phyloP scores from a whole-genome alignment of 306 rosid genomes.

The Alnus glutinosa region DNA sequence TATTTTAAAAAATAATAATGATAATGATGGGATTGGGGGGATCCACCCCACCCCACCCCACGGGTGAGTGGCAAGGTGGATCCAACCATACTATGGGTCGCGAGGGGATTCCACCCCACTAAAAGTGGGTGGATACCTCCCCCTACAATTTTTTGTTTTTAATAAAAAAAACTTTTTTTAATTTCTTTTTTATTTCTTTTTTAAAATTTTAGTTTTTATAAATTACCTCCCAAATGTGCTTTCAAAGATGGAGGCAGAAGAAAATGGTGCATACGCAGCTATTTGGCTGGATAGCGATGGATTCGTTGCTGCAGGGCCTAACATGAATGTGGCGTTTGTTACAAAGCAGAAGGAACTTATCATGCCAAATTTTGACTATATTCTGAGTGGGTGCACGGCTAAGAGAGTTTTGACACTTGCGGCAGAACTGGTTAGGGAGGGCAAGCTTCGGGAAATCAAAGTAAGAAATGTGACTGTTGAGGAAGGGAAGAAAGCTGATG shows the following conservation, averaged over 20 bases:
- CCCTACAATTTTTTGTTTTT: no score
- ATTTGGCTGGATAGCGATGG: constrained; percentile 87
- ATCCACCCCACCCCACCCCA: no score
- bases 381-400: constrained; percentile 87
- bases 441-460: constrained; percentile 52
- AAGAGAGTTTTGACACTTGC: constrained; percentile 68
- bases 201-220: no score
- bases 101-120: no score
- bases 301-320: constrained; percentile 88
- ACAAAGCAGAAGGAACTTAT: constrained; percentile 64
- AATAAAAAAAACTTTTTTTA: no score
- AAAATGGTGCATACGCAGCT: constrained; percentile 71
- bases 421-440: constrained; percentile 52
- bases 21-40: no score
- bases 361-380: constrained; percentile 80
- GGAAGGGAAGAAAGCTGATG: constrained; percentile 77
- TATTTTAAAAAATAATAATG: no score
- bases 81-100: no score
- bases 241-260: constrained; percentile 87
- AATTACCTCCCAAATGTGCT: constrained; percentile 93
- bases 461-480: constrained; percentile 58
- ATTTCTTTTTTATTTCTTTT: no score
- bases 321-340: constrained; percentile 89
- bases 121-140: no score
- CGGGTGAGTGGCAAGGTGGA: no score